These are phyloP conservation scores for Trichoderma aggressivum DNA, from an alignment of 2,329 filamentous ascomycete species.

Conservation along the genomic window DNA sequence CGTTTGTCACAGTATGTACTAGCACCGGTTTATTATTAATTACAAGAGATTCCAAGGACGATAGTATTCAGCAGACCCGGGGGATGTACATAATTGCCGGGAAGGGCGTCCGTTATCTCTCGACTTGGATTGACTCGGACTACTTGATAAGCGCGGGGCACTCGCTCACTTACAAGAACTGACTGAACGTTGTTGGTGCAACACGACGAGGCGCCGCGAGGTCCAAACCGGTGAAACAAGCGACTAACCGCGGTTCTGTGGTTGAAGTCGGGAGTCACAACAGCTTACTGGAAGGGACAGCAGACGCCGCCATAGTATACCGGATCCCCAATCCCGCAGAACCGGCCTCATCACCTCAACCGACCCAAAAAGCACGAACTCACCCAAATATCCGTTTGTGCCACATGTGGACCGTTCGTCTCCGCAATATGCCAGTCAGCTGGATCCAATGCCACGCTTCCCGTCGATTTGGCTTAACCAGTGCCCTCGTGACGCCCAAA, in stretches of 20 bases:
- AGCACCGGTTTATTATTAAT: not conserved
- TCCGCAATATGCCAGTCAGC: constrained; percentile 6
- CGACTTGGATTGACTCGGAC: not conserved
- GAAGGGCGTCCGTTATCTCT: constrained; percentile 1
- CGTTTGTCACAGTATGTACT: not conserved
- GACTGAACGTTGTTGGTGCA: not conserved
- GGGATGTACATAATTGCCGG: not conserved
- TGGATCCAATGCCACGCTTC: not conserved
- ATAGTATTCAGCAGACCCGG: not conserved
- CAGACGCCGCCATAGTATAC: not conserved
- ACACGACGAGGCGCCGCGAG: not conserved
- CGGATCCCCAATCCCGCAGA: not conserved
- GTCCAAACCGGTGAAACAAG: not conserved
- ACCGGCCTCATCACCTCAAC: constrained; percentile 4
- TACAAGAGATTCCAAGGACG: not conserved
- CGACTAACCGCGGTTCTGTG: not conserved
- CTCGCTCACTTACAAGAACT: not conserved
- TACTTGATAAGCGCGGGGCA: not conserved
- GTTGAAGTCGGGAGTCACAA: not conserved
- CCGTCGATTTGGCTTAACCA: not conserved
- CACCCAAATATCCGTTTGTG: not conserved
- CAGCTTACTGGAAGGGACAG: not conserved
- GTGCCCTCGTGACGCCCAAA: not conserved
- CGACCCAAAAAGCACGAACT: constrained; percentile 4
- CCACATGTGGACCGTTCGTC: not conserved